phyloP scores from a whole-genome alignment of 2,329 filamentous ascomycete species.

The Sporothrix euskadiensis region DNA sequence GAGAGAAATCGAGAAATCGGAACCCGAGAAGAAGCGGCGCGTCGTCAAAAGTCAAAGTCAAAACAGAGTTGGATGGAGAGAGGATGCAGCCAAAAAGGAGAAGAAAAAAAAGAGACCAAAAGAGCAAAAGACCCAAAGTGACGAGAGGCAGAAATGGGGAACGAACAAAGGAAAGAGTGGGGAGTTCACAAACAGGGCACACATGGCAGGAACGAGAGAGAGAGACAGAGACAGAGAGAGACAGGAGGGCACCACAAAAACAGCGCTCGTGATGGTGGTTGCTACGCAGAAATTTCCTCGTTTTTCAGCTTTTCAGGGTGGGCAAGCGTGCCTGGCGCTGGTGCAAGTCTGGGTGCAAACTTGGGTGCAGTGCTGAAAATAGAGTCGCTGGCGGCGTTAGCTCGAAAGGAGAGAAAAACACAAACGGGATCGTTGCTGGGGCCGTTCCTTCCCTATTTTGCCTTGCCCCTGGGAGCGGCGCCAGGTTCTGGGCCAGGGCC shows the following conservation, averaged over 20 bases:
- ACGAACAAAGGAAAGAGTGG: neutral
- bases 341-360: neutral
- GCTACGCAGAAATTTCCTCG: constrained; percentile 8
- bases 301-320: neutral
- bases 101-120: neutral
- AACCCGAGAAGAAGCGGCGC: neutral
- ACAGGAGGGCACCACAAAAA: neutral
- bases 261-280: constrained; percentile 13
- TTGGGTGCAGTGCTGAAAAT: neutral
- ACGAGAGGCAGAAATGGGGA: neutral
- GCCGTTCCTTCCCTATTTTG: constrained; percentile 9
- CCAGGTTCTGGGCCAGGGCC: neutral
- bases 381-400: neutral
- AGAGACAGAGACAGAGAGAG: neutral
- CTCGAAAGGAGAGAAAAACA: neutral
- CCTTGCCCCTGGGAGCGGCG: constrained; percentile 7
- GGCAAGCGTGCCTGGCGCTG: neutral
- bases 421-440: constrained; percentile 16
- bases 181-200: constrained; percentile 10
- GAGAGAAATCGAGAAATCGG: neutral
- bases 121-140: neutral
- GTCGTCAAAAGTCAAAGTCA: neutral
- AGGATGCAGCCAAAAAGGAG: neutral
- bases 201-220: neutral
- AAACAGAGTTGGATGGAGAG: neutral